Percentiles rank a stretch among this genome's conserved stretches.
Conservation (phyloP, 2,329 filamentous ascomycete genomes). For the Cladosporium austrohemisphaericum region DNA sequence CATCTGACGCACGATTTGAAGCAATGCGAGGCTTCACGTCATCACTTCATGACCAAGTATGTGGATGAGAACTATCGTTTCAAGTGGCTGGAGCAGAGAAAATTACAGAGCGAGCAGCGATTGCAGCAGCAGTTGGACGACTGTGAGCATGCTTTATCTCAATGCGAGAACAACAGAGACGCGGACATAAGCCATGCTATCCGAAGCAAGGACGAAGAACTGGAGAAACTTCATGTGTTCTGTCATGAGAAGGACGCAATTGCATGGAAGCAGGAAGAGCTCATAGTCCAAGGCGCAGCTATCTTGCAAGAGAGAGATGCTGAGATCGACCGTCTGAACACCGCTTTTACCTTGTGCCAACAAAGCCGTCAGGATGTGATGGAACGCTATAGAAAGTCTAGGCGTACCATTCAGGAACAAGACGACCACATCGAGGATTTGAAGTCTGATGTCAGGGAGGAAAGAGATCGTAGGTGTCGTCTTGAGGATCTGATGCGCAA, state of each 20-base stretch:
- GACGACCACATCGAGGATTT: slow-evolving; percentile 3
- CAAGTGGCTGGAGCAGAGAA: slow-evolving; percentile 13
- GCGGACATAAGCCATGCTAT: slow-evolving; percentile 1
- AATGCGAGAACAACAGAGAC: not conserved
- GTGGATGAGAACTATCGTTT: slow-evolving; percentile 12
- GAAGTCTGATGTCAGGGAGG: not conserved
- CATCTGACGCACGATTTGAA: slow-evolving; percentile 5
- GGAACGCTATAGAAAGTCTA: not conserved
- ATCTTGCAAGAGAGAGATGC: slow-evolving; percentile 12
- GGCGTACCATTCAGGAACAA: not conserved
- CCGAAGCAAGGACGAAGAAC: slow-evolving; percentile 3
- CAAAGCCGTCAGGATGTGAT: not conserved
- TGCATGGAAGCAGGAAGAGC: slow-evolving; percentile 1
- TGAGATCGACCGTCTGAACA: slow-evolving; percentile 1
- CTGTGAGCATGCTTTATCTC: not conserved
- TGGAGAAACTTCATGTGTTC: slow-evolving; percentile 7
- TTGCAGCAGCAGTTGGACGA: not conserved
- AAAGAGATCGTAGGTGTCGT: not conserved
- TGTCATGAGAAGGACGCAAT: slow-evolving; percentile 2
- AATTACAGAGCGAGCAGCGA: slow-evolving; percentile 1
- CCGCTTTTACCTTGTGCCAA: not conserved
- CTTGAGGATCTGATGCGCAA: slow-evolving; percentile 1
- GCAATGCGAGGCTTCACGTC: slow-evolving; percentile 8
- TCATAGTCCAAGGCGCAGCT: slow-evolving; percentile 8
- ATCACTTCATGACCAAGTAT: slow-evolving; percentile 14